Evolutionary conservation across 352 stramenopile species (phyloP).

Genomic region (Pythium guiyangense): DNA sequence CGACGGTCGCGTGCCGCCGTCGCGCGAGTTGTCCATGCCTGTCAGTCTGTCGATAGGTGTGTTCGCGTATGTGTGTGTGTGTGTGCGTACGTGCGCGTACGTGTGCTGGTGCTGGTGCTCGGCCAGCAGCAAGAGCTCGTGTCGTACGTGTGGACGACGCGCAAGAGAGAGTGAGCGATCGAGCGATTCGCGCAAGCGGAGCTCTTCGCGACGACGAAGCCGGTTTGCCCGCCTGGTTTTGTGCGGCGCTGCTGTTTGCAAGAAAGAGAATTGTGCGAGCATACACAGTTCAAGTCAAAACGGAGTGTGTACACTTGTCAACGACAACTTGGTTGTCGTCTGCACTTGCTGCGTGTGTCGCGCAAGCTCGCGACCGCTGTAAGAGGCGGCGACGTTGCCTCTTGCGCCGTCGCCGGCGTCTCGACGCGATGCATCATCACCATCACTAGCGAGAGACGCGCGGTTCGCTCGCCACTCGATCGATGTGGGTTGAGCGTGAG

Average conservation of each 20-base stretch:
- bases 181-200: too few relatives aligned
- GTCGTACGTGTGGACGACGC: background rate
- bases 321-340: background rate
- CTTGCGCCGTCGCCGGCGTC: background rate
- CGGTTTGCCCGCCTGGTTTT: background rate
- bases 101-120: background rate
- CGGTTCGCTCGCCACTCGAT: too few relatives aligned
- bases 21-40: constrained; percentile 29
- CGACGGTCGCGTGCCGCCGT: constrained; percentile 21
- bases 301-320: background rate
- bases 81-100: too few relatives aligned
- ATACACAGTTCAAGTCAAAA: too few relatives aligned
- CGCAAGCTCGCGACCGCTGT: too few relatives aligned
- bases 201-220: too few relatives aligned
- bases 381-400: too few relatives aligned
- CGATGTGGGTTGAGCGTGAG: too few relatives aligned
- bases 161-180: too few relatives aligned
- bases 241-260: background rate
- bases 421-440: too few relatives aligned
- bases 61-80: background rate
- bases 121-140: background rate
- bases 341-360: background rate
- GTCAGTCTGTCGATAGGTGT: background rate
- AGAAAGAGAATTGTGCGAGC: too few relatives aligned
- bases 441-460: too few relatives aligned